phyloP scores from a whole-genome alignment of 2,329 filamentous ascomycete species.

The Annulohypoxylon truncatum region DNA sequence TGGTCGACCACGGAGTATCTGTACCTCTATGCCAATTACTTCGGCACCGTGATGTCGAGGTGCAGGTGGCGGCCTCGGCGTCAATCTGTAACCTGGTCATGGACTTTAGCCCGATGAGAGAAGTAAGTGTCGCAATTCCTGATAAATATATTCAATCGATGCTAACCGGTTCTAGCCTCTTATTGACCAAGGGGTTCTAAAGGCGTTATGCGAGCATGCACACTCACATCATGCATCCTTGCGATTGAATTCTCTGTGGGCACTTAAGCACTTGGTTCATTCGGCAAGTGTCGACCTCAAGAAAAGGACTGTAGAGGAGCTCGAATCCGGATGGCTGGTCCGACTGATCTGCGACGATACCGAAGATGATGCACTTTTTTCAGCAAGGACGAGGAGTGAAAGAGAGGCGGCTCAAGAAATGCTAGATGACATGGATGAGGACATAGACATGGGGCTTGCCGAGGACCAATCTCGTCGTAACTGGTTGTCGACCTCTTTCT shows the following conservation, averaged over 20 bases:
- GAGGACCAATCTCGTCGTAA: slow-evolving; percentile 55
- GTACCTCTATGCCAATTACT: slow-evolving; percentile 81
- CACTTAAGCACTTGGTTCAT: slow-evolving; percentile 88
- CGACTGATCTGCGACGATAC: slow-evolving; percentile 76
- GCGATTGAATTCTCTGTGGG: slow-evolving; percentile 89
- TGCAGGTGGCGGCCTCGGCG: slow-evolving; percentile 87
- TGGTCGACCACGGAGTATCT: slow-evolving; percentile 87
- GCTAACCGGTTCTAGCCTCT: slow-evolving; percentile 66
- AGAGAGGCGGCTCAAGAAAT: slow-evolving; percentile 39
- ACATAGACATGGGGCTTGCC: slow-evolving; percentile 66
- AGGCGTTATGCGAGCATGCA: slow-evolving; percentile 83
- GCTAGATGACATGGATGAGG: slow-evolving; percentile 64
- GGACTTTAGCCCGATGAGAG: slow-evolving; percentile 91
- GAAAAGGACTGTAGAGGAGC: slow-evolving; percentile 78
- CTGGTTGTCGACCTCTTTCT: slow-evolving; percentile 40
- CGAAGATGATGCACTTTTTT: slow-evolving; percentile 63
- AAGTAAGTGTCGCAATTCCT: slow-evolving; percentile 66
- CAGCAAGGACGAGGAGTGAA: slow-evolving; percentile 51
- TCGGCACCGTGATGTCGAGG: slow-evolving; percentile 77
- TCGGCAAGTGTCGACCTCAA: slow-evolving; percentile 78
- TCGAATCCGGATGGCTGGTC: slow-evolving; percentile 83
- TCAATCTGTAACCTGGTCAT: slow-evolving; percentile 86
- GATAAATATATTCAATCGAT: slow-evolving; percentile 26
- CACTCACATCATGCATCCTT: slow-evolving; percentile 83
- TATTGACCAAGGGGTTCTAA: slow-evolving; percentile 77